Evolutionary conservation across 129 eudicot genomes (phyloP).

Genomic region (Escallonia rubra): DNA sequence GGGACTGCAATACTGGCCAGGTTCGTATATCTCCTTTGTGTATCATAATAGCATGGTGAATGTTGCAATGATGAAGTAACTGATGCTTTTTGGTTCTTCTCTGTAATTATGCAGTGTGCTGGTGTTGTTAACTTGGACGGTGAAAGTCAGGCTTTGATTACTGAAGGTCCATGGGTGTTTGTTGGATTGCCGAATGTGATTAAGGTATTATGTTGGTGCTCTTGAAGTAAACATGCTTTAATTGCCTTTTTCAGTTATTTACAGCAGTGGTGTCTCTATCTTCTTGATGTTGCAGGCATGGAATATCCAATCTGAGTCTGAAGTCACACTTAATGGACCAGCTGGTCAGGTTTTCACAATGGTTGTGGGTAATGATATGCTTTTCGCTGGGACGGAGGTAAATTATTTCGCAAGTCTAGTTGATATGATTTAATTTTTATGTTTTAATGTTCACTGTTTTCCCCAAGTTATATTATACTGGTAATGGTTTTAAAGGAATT

Average conservation of each 20-base stretch:
- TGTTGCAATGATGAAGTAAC: background rate
- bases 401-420: background rate
- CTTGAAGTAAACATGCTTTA: background rate
- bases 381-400: constrained; percentile 72
- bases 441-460: background rate
- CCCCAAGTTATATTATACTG: too few species aligned
- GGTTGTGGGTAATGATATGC: constrained; percentile 37
- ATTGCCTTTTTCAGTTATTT: too few species aligned
- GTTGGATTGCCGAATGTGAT: constrained; percentile 53
- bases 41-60: background rate
- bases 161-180: constrained; percentile 69
- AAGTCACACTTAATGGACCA: constrained; percentile 33
- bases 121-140: constrained; percentile 25
- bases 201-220: constrained; percentile 33
- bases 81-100: background rate
- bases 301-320: constrained; percentile 45
- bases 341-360: constrained; percentile 53
- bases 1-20: constrained; percentile 80
- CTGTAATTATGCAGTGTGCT: constrained; percentile 36
- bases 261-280: background rate
- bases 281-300: constrained; percentile 38
- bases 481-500: background rate
- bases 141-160: constrained; percentile 43
- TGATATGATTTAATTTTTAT: background rate
- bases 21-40: constrained; percentile 18